Evolutionary conservation across 225 moss, liverwort and hornwort species (phyloP).

Genomic region (Physcomitrellopsis africana): DNA sequence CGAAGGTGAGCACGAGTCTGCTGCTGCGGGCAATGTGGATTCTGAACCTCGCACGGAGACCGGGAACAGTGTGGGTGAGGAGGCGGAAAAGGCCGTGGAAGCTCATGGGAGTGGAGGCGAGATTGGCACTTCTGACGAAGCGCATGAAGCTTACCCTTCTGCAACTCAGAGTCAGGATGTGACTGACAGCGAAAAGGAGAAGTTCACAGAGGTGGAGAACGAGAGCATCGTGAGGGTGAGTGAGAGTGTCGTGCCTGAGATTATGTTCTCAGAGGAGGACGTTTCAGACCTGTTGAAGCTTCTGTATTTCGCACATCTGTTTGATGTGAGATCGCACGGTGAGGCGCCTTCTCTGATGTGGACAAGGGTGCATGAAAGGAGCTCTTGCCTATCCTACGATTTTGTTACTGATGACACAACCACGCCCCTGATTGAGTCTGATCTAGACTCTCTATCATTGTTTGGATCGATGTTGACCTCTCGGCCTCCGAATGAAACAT

Average conservation of each 20-base stretch:
- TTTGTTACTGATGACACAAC: conserved; percentile 84
- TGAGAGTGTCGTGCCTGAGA: conserved; percentile 33
- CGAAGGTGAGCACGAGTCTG: conserved; percentile 30
- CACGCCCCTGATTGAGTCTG: conserved; percentile 77
- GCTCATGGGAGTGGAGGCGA: conserved; percentile 42
- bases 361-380: conserved; percentile 87
- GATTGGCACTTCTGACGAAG: conserved; percentile 33
- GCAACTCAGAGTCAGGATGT: conserved; percentile 34
- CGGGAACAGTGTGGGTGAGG: conserved; percentile 35
- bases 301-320: conserved; percentile 88
- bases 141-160: conserved; percentile 40
- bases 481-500: conserved; percentile 79
- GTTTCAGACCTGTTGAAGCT: conserved; percentile 77
- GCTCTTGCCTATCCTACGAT: conserved; percentile 86
- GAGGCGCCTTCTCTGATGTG: conserved; percentile 74
- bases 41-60: conserved; percentile 36
- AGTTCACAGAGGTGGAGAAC: conserved; percentile 35
- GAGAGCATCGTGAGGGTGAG: conserved; percentile 30
- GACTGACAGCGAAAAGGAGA: conserved; percentile 40
- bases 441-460: conserved; percentile 73
- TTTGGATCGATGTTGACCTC: conserved; percentile 85
- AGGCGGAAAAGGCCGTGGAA: conserved; percentile 22
- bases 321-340: conserved; percentile 79
- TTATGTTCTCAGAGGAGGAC: conserved; percentile 58
- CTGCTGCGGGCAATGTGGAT: conserved; percentile 19